phyloP scores from a whole-genome alignment of 2,329 filamentous ascomycete genomes.

The Sclerotinia minor region DNA sequence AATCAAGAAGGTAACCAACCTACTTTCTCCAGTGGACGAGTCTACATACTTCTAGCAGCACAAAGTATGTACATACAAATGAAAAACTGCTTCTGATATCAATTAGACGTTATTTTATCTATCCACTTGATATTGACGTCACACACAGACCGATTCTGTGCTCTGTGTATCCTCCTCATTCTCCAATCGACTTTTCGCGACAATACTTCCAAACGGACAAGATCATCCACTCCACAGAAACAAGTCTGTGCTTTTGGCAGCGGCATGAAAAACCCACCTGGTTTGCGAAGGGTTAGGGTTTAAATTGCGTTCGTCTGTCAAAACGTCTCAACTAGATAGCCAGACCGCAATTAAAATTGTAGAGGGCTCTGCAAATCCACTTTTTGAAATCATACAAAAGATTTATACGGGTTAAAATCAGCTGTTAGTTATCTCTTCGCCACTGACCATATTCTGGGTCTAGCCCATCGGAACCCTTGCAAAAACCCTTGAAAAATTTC shows the following conservation, averaged over 20 bases:
- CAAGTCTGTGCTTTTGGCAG: constrained; percentile 1
- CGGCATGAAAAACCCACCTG: not conserved
- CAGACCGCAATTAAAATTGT: not conserved
- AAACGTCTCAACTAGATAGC: not conserved
- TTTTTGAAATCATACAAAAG: not conserved
- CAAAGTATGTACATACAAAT: not conserved
- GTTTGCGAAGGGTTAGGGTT: not conserved
- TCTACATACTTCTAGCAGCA: not conserved
- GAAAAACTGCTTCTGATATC: not conserved
- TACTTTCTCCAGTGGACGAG: too few relatives aligned
- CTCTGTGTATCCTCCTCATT: not conserved
- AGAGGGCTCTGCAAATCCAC: not conserved
- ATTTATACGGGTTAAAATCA: constrained; percentile 4
- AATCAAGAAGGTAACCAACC: too few relatives aligned
- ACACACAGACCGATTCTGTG: not conserved
- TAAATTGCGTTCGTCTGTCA: not conserved
- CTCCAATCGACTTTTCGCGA: not conserved
- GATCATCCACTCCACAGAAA: not conserved
- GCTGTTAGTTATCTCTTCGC: constrained; percentile 6
- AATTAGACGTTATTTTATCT: not conserved
- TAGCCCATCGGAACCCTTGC: constrained; percentile 7
- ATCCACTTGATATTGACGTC: not conserved
- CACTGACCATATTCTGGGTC: not conserved
- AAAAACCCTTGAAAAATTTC: not conserved
- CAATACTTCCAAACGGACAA: not conserved